These are phyloP conservation scores for Geum urbanum DNA, from an alignment of 306 rosid species.

Conservation along the genomic window DNA sequence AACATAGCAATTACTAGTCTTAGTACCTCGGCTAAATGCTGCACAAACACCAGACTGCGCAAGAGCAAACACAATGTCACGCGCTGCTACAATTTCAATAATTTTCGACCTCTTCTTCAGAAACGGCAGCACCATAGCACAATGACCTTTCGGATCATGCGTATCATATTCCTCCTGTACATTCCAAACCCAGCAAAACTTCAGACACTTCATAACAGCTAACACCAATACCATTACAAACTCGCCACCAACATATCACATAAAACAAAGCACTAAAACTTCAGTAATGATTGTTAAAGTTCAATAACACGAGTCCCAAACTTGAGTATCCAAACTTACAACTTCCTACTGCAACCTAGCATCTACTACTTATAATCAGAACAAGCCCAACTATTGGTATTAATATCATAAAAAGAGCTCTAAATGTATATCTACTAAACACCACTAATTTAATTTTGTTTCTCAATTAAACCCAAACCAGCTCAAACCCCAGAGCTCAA, in stretches of 20 bases:
- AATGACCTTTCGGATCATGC: slow-evolving; percentile 66
- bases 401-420: not conserved
- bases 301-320: not conserved
- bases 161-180: slow-evolving; percentile 69
- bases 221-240: not conserved
- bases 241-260: not conserved
- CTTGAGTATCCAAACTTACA: not conserved
- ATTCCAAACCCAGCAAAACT: slow-evolving; percentile 9
- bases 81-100: slow-evolving; percentile 84
- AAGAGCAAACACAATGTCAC: slow-evolving; percentile 69
- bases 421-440: not conserved
- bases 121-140: slow-evolving; percentile 60
- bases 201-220: not conserved
- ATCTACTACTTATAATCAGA: not conserved
- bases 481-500: not conserved
- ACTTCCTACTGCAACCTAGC: not conserved
- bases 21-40: slow-evolving; percentile 77
- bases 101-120: slow-evolving; percentile 71
- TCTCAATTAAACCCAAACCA: not conserved
- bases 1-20: no score
- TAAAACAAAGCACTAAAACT: not conserved
- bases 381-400: not conserved
- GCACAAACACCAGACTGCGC: slow-evolving; percentile 92
- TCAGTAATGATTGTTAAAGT: not conserved
- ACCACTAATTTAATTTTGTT: not conserved